Evolutionary conservation across 139 green algal species (phyloP).

Genomic region (Marvania coccoides): DNA sequence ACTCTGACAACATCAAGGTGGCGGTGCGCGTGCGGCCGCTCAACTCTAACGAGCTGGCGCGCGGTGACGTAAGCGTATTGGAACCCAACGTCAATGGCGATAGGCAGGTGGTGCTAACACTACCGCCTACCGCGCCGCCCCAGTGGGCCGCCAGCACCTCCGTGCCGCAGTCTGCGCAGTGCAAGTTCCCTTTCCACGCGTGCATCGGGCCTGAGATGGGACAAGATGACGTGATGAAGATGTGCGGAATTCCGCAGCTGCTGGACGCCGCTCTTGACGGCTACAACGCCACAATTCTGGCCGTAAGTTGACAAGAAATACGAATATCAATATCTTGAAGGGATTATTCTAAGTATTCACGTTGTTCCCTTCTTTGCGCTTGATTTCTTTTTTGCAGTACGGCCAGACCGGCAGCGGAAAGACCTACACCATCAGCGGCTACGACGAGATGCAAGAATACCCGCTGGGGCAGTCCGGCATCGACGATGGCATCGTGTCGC

Average conservation of each 20-base stretch:
- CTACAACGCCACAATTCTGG: slow-evolving; percentile 69
- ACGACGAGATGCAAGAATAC: slow-evolving; percentile 15
- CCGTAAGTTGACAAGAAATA: too few species aligned
- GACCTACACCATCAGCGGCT: slow-evolving; percentile 51
- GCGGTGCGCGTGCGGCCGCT: slow-evolving; percentile 34
- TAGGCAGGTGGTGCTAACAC: slow-evolving; percentile 16
- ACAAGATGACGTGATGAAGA: slow-evolving; percentile 38
- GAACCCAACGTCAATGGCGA: slow-evolving; percentile 12
- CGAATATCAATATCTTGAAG: too few species aligned
- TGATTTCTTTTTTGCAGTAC: slow-evolving; percentile 40
- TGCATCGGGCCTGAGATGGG: slow-evolving; percentile 22
- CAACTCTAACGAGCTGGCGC: slow-evolving; percentile 26
- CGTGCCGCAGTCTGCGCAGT: not conserved
- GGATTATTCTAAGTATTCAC: too few species aligned
- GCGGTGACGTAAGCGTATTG: slow-evolving; percentile 14
- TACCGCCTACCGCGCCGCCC: not conserved
- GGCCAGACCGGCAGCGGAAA: slow-evolving; percentile 59
- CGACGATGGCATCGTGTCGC: slow-evolving; percentile 66
- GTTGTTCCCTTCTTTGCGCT: too few species aligned
- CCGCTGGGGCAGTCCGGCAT: slow-evolving; percentile 40
- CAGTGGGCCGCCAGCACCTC: not conserved
- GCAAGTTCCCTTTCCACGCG: slow-evolving; percentile 37
- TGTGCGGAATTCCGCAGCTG: slow-evolving; percentile 57
- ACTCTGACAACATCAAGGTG: slow-evolving; percentile 34
- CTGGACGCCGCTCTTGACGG: slow-evolving; percentile 74